Evolutionary conservation across 805 yeast species (phyloP), one percentile per base, ranked within the genome.

Genomic region (Candida glaebosa): DNA sequence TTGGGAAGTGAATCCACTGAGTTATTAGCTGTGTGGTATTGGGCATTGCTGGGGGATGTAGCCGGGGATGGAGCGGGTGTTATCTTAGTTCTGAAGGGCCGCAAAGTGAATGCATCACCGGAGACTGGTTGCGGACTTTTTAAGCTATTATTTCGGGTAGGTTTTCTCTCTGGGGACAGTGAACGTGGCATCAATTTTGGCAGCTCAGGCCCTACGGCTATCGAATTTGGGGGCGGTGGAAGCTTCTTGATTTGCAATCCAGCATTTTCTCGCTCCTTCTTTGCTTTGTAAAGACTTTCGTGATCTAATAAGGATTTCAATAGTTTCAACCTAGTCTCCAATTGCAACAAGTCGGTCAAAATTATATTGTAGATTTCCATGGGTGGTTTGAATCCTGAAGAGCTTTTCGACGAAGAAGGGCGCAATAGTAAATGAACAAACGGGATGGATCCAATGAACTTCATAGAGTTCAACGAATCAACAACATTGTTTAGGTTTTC

Each of bases 31-130:
- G 38, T 35, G 5, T 35, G 30, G 17, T 20, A 24, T 9, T 56
- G 54, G 4, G 57, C 48, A 25, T 56, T 62, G 10, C 56, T 54
- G 0, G 75, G 75, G 0, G 75, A 69, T 1, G 54, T 47, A 14
- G 53, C 46, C 1, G 75, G 75, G 1, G 72, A 63, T 1, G 73
- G 68, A 16, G 54, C 47, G 3, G 75, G 75, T 1, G 74, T 67
- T 1, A 58, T 48, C 15, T 60, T 62, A 1, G 75, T 70, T 39
- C 67, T 56, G 44, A 70, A 70, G 2, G 75, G 75, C 35, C 75
- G 51, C 40, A 68, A 57, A 3, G 69, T 48, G 45, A 70, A 69
- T 33, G 51, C 61, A 3, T 63, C 73, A 5, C 50, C 51, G 26
- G 44, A 50, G 3, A 48, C 34, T 14, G 63, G 60, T n/a, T 49